Conservation (phyloP, 805 yeast genomes). For the Kazachstania kunashirensis region DNA sequence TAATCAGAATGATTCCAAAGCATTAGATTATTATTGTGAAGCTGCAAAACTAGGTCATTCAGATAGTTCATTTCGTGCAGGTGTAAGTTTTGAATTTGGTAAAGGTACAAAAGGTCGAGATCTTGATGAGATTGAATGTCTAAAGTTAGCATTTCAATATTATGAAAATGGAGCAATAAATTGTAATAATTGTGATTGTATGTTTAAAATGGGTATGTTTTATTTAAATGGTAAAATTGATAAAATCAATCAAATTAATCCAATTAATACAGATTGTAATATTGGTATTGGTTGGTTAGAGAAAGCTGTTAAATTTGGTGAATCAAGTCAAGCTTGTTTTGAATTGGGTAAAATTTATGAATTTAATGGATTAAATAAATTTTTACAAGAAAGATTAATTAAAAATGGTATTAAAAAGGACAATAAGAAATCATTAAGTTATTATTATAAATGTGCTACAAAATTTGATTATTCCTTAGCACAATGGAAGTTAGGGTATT, state of each 20-base stretch:
- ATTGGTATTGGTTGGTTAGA: conserved; percentile 42
- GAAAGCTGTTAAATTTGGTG: conserved; percentile 33
- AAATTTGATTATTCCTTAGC: conserved; percentile 52
- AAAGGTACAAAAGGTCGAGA: conserved; percentile 41
- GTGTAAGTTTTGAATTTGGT: conserved; percentile 51
- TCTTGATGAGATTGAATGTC: conserved; percentile 25
- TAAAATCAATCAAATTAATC: too few species aligned
- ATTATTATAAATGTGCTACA: conserved; percentile 50
- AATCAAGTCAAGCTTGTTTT: conserved; percentile 46
- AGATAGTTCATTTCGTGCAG: conserved; percentile 58
- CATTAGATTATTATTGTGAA: conserved; percentile 48
- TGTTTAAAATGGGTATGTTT: conserved; percentile 67
- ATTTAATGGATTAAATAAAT: conserved; percentile 29
- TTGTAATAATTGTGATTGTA: conserved; percentile 49
- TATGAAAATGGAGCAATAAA: conserved; percentile 52
- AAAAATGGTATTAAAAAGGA: conserved; percentile 16
- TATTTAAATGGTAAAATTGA: conserved; percentile 33
- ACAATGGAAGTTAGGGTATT: conserved; percentile 60
- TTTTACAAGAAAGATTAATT: conserved; percentile 11
- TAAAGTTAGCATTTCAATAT: conserved; percentile 41
- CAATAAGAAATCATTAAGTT: conserved; percentile 37
- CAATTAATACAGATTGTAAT: conserved; percentile 26
- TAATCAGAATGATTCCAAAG: conserved; percentile 48
- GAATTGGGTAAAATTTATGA: conserved; percentile 52
- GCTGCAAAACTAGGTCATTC: conserved; percentile 52